A percentile compares a stretch with the other conserved stretches of the same genome.
These are phyloP conservation scores for Aspergillus heteromorphus DNA, from an alignment of 495 filamentous ascomycete genomes.

Conservation along the genomic window DNA sequence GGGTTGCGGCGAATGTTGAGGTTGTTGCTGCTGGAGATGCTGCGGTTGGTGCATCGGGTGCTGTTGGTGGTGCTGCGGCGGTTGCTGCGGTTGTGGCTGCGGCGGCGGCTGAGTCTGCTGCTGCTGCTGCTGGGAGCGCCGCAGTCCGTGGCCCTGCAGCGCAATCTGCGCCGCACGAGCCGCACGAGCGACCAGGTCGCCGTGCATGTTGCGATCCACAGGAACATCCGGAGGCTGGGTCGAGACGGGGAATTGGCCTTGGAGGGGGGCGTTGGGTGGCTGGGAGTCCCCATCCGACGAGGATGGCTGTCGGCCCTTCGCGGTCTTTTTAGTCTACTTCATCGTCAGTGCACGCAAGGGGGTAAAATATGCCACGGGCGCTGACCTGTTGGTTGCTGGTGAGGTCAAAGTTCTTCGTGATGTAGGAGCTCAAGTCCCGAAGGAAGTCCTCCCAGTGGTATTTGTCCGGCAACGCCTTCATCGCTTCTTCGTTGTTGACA, in stretches of 20 bases:
- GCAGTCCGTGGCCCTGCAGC: conserved; percentile 42
- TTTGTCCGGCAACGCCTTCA: conserved; percentile 62
- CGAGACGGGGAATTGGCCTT: conserved; percentile 42
- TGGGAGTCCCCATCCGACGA: conserved; percentile 37
- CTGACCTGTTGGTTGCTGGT: conserved; percentile 52
- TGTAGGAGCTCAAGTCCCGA: conserved; percentile 63
- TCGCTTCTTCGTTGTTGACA: conserved; percentile 53
- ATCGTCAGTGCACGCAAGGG: conserved; percentile 15
- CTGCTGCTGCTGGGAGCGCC: conserved; percentile 40
- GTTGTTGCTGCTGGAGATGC: conserved; percentile 16
- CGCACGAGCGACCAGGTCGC: conserved; percentile 49
- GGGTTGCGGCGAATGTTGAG: conserved; percentile 22
- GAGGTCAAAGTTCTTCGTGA: conserved; percentile 66
- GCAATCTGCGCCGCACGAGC: conserved; percentile 51
- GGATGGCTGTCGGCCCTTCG: conserved; percentile 41
- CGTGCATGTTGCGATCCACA: conserved; percentile 43
- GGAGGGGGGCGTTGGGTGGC: conserved; percentile 33
- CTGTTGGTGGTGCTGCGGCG: conserved; percentile 16
- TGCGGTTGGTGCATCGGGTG: conserved; percentile 15
- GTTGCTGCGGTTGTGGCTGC: conserved; percentile 18
- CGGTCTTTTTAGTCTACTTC: conserved; percentile 34
- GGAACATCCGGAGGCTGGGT: conserved; percentile 37
- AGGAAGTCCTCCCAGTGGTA: conserved; percentile 80
- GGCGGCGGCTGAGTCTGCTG: conserved; percentile 28
- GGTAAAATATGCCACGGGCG: not conserved